phyloP scores from a whole-genome alignment of 1,284 basidiomycete genomes.

The Anthracocystis panici-leucophaei region DNA sequence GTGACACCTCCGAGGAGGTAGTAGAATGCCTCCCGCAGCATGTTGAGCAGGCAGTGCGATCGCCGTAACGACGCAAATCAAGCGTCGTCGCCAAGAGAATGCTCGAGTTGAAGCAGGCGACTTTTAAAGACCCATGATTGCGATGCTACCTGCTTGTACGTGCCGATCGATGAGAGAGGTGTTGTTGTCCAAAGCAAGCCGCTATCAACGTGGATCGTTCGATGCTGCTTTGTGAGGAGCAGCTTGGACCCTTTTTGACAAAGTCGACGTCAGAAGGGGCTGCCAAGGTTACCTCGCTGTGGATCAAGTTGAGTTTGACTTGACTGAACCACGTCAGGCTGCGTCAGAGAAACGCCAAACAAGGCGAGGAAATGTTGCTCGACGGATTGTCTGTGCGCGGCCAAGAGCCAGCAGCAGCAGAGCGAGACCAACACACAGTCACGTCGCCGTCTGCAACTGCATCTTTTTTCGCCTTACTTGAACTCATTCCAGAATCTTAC shows the following conservation, averaged over 20 bases:
- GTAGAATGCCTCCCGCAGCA: conserved; percentile 61
- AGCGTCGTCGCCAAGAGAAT: not conserved
- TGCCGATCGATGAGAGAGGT: not conserved
- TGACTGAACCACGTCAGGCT: conserved; percentile 9
- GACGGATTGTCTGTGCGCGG: not conserved
- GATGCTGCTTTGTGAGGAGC: not conserved
- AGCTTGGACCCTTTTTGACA: conserved; percentile 7
- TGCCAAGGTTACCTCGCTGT: not conserved
- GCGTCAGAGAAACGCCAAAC: not conserved
- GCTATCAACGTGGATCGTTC: too few relatives aligned
- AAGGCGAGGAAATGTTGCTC: not conserved
- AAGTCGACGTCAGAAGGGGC: not conserved
- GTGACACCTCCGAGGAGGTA: conserved; percentile 68
- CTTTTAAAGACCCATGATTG: not conserved
- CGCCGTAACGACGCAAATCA: not conserved
- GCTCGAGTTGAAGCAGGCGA: not conserved
- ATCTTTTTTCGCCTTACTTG: too few relatives aligned
- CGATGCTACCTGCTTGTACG: not conserved
- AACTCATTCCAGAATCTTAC: too few relatives aligned
- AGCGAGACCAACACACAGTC: too few relatives aligned
- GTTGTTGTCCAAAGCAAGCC: too few relatives aligned
- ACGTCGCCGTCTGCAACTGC: too few relatives aligned
- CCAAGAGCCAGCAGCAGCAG: too few relatives aligned
- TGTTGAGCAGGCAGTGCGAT: conserved; percentile 5
- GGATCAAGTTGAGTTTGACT: not conserved